These are phyloP conservation scores for Xanthoceras sorbifolium DNA, from an alignment of 345 rosid species.

Conservation along the genomic window DNA sequence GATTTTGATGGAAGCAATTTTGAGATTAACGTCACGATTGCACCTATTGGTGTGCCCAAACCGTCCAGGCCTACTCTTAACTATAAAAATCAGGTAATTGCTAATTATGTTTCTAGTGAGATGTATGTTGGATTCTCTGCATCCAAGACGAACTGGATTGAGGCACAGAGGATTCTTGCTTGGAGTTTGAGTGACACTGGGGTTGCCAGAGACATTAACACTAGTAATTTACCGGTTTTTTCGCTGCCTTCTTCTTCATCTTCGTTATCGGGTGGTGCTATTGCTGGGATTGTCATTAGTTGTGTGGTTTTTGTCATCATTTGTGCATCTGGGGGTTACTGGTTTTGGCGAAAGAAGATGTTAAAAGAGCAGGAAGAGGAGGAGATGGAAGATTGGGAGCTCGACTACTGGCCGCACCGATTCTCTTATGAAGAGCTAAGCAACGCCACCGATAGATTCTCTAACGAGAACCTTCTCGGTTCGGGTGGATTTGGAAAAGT, in stretches of 20 bases:
- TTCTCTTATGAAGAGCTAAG: constrained; percentile 76
- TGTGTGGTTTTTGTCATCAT: constrained; percentile 42
- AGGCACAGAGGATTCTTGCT: constrained; percentile 69
- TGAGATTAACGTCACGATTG: constrained; percentile 73
- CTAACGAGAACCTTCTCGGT: constrained; percentile 65
- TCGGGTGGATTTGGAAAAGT: constrained; percentile 85
- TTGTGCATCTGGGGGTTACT: constrained; percentile 36
- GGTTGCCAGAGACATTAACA: constrained; percentile 58
- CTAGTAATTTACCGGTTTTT: constrained; percentile 62
- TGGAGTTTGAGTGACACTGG: constrained; percentile 89
- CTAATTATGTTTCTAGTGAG: constrained; percentile 70
- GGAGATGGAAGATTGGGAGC: constrained; percentile 82
- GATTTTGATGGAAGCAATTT: constrained; percentile 67
- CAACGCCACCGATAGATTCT: constrained; percentile 61
- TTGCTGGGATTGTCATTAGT: constrained; percentile 69
- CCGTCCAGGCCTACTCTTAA: constrained; percentile 62
- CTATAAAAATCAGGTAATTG: constrained; percentile 57
- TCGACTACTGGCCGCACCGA: constrained; percentile 90
- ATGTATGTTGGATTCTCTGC: constrained; percentile 87
- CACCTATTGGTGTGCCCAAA: constrained; percentile 62
- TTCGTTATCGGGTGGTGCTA: constrained; percentile 56
- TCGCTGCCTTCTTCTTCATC: constrained; percentile 38
- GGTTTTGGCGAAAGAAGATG: constrained; percentile 46
- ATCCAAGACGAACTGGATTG: constrained; percentile 68
- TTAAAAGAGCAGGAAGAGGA: constrained; percentile 51